Evolutionary conservation across 371 early-diverging fungal genomes (phyloP).

Genomic region (Lichtheimia corymbifera): DNA sequence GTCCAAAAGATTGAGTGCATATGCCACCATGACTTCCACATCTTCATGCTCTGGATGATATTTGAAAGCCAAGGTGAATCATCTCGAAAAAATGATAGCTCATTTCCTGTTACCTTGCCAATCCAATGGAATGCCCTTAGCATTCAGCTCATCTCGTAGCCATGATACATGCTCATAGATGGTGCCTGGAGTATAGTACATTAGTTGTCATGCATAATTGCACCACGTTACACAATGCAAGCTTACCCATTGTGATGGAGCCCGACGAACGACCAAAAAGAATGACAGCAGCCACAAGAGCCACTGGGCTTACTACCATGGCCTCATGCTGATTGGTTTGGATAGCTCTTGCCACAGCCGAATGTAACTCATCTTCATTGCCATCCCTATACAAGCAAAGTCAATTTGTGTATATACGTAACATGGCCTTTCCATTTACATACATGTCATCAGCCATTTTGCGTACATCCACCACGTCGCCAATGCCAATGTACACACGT

Average conservation of each 20-base stretch:
- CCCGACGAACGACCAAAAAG: slow-evolving; percentile 37
- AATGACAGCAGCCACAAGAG: slow-evolving; percentile 45
- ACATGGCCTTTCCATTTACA: background rate
- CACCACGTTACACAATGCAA: background rate
- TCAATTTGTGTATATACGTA: background rate
- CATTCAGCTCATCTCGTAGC: slow-evolving; percentile 32
- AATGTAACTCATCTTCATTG: background rate
- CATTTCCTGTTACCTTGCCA: slow-evolving; percentile 37
- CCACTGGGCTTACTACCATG: slow-evolving; percentile 39
- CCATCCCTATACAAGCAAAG: background rate
- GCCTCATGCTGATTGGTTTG: slow-evolving; percentile 43
- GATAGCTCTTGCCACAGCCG: slow-evolving; percentile 20
- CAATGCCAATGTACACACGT: slow-evolving; percentile 46
- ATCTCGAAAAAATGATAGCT: background rate
- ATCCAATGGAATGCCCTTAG: slow-evolving; percentile 34
- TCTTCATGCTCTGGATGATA: slow-evolving; percentile 37
- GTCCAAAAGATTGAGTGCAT: slow-evolving; percentile 40
- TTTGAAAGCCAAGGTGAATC: background rate
- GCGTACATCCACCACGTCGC: slow-evolving; percentile 30
- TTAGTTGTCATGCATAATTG: background rate
- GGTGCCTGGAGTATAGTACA: slow-evolving; percentile 6
- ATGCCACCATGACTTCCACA: slow-evolving; percentile 35
- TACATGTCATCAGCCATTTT: slow-evolving; percentile 12
- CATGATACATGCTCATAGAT: slow-evolving; percentile 41
- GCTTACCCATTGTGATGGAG: slow-evolving; percentile 38